These are phyloP conservation scores for Sporothrix inflata DNA, from an alignment of 2,329 filamentous ascomycete genomes.

Conservation along the genomic window DNA sequence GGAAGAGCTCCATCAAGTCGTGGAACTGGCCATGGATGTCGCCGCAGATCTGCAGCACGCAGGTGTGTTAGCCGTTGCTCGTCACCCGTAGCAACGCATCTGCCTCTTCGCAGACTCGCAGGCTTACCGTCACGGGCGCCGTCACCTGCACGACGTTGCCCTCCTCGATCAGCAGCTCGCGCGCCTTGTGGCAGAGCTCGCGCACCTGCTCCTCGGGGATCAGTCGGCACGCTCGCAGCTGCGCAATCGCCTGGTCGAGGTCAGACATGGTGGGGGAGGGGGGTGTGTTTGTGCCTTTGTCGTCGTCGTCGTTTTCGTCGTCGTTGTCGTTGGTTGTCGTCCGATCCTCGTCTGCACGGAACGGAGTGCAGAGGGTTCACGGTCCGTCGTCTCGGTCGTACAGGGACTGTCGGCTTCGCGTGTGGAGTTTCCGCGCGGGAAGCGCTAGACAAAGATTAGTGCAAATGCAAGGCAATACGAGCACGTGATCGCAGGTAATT, in stretches of 20 bases:
- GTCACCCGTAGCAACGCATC: not conserved
- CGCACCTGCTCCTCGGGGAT: slow-evolving; percentile 95
- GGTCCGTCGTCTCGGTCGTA: too few relatives aligned
- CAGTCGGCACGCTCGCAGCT: slow-evolving; percentile 91
- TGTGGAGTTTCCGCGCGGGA: slow-evolving; percentile 4
- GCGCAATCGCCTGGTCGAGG: slow-evolving; percentile 93
- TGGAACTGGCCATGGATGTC: slow-evolving; percentile 98
- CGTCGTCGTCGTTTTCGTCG: not conserved
- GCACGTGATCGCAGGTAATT: not conserved
- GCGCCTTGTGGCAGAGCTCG: slow-evolving; percentile 95
- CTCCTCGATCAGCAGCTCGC: slow-evolving; percentile 95
- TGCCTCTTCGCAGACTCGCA: not conserved
- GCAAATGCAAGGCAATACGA: not conserved
- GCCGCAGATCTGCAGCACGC: slow-evolving; percentile 73
- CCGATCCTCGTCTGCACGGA: too few relatives aligned
- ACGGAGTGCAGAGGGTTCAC: too few relatives aligned
- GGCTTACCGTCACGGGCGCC: slow-evolving; percentile 82
- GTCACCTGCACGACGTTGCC: slow-evolving; percentile 95
- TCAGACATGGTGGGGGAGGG: slow-evolving; percentile 72
- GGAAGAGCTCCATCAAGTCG: slow-evolving; percentile 94
- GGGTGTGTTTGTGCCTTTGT: not conserved
- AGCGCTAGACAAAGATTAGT: slow-evolving; percentile 19
- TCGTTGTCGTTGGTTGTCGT: too few relatives aligned
- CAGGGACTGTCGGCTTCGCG: not conserved
- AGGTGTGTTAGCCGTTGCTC: not conserved